phyloP scores from a whole-genome alignment of 306 rosid species.

The Hippophae rhamnoides region DNA sequence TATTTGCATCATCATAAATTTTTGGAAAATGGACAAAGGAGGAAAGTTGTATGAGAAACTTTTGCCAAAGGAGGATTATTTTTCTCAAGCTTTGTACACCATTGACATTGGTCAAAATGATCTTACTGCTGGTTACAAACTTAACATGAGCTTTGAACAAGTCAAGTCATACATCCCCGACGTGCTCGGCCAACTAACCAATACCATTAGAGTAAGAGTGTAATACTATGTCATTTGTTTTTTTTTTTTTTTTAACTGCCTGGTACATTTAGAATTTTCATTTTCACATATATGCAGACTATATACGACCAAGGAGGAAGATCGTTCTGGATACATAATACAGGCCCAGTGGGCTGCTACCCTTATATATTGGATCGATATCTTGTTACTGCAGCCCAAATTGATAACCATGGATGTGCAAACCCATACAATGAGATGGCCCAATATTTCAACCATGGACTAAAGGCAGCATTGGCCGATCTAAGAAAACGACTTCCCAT shows the following conservation, averaged over 20 bases:
- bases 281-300: neutral
- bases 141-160: conserved; percentile 44
- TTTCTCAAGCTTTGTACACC: conserved; percentile 52
- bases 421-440: conserved; percentile 51
- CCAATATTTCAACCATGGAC: conserved; percentile 38
- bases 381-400: conserved; percentile 20
- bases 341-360: conserved; percentile 40
- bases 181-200: conserved; percentile 15
- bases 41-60: conserved; percentile 34
- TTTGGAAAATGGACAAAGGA: conserved; percentile 5
- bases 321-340: conserved; percentile 35
- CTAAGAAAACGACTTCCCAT: conserved; percentile 42
- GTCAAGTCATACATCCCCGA: conserved; percentile 27
- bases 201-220: conserved; percentile 12
- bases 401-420: conserved; percentile 52
- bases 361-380: conserved; percentile 26
- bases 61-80: conserved; percentile 43
- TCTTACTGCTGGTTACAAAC: conserved; percentile 55
- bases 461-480: conserved; percentile 30
- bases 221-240: neutral
- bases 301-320: conserved; percentile 29
- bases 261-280: neutral
- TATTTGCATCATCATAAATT: neutral
- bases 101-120: conserved; percentile 81
- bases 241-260: neutral